Conservation (phyloP, 345 rosid species). For the Lenwebbia sp. region DNA sequence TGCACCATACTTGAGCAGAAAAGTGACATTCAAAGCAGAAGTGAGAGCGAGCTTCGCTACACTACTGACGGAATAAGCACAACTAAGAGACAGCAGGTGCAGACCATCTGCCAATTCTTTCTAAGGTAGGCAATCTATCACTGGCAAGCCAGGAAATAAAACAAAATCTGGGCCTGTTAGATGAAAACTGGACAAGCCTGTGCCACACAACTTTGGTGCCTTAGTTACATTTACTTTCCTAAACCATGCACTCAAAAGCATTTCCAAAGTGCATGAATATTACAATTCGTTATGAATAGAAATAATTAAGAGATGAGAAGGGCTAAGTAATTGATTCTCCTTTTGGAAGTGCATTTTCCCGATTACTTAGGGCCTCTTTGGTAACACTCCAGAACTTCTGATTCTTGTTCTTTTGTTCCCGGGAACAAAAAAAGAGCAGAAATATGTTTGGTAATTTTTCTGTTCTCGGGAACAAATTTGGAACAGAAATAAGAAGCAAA, state of each 20-base stretch:
- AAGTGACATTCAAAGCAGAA: neutral
- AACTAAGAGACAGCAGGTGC: neutral
- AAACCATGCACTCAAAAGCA: neutral
- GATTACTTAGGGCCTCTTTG: neutral
- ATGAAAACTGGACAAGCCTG: neutral
- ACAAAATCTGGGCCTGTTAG: neutral
- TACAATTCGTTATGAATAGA: neutral
- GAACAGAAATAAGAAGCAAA: too few species aligned
- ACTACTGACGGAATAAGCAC: neutral
- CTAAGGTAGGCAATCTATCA: neutral
- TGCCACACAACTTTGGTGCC: neutral
- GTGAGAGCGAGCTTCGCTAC: neutral
- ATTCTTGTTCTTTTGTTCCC: too few species aligned
- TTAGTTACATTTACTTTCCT: neutral
- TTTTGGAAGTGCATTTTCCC: neutral
- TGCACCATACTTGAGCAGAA: neutral
- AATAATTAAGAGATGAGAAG: neutral
- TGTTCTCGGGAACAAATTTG: too few species aligned
- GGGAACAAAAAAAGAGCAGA: too few species aligned
- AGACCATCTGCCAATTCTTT: neutral
- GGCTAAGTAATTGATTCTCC: neutral
- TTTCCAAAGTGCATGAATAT: neutral
- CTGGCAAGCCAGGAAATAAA: neutral
- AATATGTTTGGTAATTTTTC: too few species aligned
- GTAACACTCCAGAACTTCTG: too few species aligned